Base-by-base conservation (phyloP, 139 green algal genomes). In the Coelastrella sp. region DNA sequence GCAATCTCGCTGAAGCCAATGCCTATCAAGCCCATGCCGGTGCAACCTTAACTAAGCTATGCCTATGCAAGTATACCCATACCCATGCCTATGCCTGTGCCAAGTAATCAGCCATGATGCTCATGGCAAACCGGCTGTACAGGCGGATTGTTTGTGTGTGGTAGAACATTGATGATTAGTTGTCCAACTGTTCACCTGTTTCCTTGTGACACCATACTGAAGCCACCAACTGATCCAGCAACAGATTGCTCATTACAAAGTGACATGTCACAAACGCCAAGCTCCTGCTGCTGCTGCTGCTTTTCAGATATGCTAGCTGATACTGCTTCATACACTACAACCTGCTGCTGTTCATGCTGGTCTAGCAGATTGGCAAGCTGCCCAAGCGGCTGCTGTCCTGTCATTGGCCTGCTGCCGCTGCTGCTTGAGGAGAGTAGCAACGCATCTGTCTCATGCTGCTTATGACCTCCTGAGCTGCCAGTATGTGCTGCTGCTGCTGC, bases 281-380 rank as follows among this genome's bases (percentile, higher is more conserved):
- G 59, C 75, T 64, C 32, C 57, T 82, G 51, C 50, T 82, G 74
- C 74, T 82, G 73, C 48, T 81, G 73, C 57, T 66, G 48, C 59
- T 67, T 34, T n/a, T n/a, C n/a, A n/a, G n/a, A n/a, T n/a, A n/a
- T n/a, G n/a, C n/a, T n/a, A n/a, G n/a, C n/a, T n/a, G n/a, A n/a
- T n/a, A n/a, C n/a, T n/a, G n/a, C n/a, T n/a, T n/a, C n/a, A n/a
- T n/a, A n/a, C 35, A 43, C 25, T 45, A 32, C 25, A 25, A 43
- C 23, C 35, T 76, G 66, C 17, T 27, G n/a, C 35, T 78, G 41
- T 57, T 43, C 30, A 25, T 53, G 68, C 19, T 51, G 35, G n/a
- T 40, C 34, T 0, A 78, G 68, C 40, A 75, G 2, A 43, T 17
- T 51, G 38, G 69, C 25, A 30, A 67, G 4, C 68, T 78, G 41